These are phyloP conservation scores for Pyricularia pennisetigena DNA, from an alignment of 2,329 filamentous ascomycete genomes.

Conservation along the genomic window DNA sequence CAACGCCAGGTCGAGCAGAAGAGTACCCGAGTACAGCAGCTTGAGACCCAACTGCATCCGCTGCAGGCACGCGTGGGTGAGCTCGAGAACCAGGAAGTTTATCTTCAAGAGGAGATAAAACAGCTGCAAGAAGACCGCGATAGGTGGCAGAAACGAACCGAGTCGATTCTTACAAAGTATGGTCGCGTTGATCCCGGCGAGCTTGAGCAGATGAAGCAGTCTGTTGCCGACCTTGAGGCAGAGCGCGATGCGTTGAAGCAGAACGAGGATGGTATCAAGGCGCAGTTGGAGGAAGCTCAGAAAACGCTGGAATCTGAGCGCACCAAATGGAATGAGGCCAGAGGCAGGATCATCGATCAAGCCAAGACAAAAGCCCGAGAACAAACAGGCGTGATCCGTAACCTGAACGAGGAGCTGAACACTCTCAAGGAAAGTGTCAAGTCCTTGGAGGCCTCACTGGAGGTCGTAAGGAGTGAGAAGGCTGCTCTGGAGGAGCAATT, in stretches of 20 bases:
- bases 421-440: constrained; percentile 41
- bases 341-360: constrained; percentile 48
- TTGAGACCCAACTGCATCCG: constrained; percentile 69
- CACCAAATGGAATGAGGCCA: constrained; percentile 38
- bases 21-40: constrained; percentile 61
- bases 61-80: constrained; percentile 72
- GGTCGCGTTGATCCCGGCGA: constrained; percentile 91
- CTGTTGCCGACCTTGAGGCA: constrained; percentile 54
- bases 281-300: constrained; percentile 42
- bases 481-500: constrained; percentile 20
- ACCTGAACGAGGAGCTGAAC: constrained; percentile 43
- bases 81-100: constrained; percentile 70
- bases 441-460: constrained; percentile 40
- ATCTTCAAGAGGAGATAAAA: constrained; percentile 79
- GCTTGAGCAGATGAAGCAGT: constrained; percentile 78
- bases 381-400: constrained; percentile 40
- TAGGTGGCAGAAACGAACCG: constrained; percentile 89
- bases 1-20: constrained; percentile 70
- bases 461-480: constrained; percentile 31
- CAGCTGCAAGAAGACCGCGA: constrained; percentile 87
- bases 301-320: constrained; percentile 43
- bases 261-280: constrained; percentile 39
- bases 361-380: constrained; percentile 51
- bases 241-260: constrained; percentile 51
- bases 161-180: constrained; percentile 93